Conservation (phyloP, 441 rosid genomes). For the Eruca vesicaria region DNA sequence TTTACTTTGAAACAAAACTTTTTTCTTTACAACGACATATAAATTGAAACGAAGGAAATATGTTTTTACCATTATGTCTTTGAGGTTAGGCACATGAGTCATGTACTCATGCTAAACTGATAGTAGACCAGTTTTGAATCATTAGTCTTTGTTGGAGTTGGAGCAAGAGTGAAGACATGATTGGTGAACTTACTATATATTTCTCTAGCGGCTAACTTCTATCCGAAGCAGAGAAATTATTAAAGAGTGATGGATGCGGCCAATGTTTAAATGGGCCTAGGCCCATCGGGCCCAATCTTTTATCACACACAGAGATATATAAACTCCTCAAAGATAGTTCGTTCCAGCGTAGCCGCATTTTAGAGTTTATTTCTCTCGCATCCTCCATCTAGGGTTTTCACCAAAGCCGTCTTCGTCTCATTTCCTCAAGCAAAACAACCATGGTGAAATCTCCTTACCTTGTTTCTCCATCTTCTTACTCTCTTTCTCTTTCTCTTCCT, state of each 20-base stretch:
- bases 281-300: not conserved
- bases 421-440: not conserved
- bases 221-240: too few species aligned
- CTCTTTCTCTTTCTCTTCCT: not conserved
- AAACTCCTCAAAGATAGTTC: not conserved
- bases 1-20: too few species aligned
- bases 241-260: too few species aligned
- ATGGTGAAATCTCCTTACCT: not conserved
- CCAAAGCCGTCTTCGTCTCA: not conserved
- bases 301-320: not conserved
- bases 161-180: too few species aligned
- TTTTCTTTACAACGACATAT: too few species aligned
- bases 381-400: not conserved
- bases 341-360: not conserved
- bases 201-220: too few species aligned
- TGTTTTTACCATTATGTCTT: not conserved
- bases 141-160: too few species aligned
- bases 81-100: not conserved
- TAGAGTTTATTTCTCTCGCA: not conserved
- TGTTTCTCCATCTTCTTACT: not conserved
- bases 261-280: not conserved
- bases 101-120: not conserved
- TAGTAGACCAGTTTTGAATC: not conserved
- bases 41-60: too few species aligned
- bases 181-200: too few species aligned